Evolutionary conservation across 352 stramenopile species (phyloP), one percentile per base, ranked within the genome.

Genomic region (Phytopythium sindhum): DNA sequence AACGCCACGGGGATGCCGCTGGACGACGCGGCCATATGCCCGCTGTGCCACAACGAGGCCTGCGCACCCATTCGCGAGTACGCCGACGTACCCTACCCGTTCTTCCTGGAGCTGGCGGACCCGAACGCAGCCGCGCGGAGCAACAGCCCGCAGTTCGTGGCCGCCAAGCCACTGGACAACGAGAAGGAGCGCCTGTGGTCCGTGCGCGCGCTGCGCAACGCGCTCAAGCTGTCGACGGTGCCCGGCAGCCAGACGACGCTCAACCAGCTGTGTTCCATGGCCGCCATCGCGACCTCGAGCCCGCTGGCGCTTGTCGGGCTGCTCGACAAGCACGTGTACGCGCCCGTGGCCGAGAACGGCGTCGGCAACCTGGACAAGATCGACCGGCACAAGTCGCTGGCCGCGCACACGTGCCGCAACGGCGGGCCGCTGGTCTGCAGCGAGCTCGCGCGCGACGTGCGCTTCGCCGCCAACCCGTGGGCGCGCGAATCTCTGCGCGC

Each of bases 251-350:
- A 87, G 68, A 79, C 81, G 39, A 80, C 76, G 44, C 69, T 90
- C 54, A 63, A 64, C 39, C 82, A 93, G 64, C 75, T 94, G 29
- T 89, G 80, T 66, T 89, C 81, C 54, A 93, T 96, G 80, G 84
- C 84, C 54, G 79, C 84, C 31, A 94, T 93, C 61, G 86, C 84
- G n/a, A 86, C 84, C 1, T 75, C 79, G 42, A 89, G 81, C 50
- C 72, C 80, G 0, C 78, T 90, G 53, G 84, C 84, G 6, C 44
- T 93, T 0, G 72, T 93, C 9, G 87, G 84, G 0, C 64, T 96
- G 47, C 68, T 96, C 12, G 84, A 89, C 35, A 84, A 75, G 56
- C 74, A 90, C 61, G 82, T 91, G 29, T 93, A 90, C 48, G 64
- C 88, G 14, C 66, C 91, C 24, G 86, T 80, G 66, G 74, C 76